Evolutionary conservation across 179 eudicot species (phyloP).

Genomic region (Actinidia arguta): DNA sequence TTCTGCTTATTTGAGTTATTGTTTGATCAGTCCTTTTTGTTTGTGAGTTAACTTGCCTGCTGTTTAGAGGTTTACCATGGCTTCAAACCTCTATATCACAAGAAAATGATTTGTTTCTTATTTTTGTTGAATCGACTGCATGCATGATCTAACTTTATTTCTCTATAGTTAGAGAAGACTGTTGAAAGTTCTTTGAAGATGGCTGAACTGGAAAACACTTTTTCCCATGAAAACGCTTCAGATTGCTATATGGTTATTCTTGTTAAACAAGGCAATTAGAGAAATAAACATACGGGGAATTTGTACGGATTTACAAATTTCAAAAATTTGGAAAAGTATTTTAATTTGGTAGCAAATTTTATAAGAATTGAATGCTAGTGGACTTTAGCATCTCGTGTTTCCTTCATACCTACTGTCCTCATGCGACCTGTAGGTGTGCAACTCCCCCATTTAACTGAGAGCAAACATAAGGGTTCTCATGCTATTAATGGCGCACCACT

Average conservation of each 20-base stretch:
- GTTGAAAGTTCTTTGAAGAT: conserved; percentile 88
- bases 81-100: background rate
- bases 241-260: conserved; percentile 59
- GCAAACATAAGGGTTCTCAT: conserved; percentile 70
- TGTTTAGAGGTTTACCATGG: background rate
- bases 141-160: conserved; percentile 76
- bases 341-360: background rate
- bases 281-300: too few species aligned
- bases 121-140: conserved; percentile 25
- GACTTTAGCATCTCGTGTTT: conserved; percentile 6
- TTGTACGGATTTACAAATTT: too few species aligned
- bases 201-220: conserved; percentile 97
- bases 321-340: background rate
- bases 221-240: conserved; percentile 86
- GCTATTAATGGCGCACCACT: conserved; percentile 89
- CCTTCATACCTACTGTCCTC: conserved; percentile 11
- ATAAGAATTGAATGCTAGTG: background rate
- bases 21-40: background rate
- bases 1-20: background rate
- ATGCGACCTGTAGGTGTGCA: conserved; percentile 49
- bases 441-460: conserved; percentile 41
- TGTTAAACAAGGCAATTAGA: too few species aligned
- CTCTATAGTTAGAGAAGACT: conserved; percentile 71
- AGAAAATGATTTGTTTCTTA: background rate
- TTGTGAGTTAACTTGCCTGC: background rate